Conservation (phyloP, 2,329 filamentous ascomycete genomes). For the Botrytis aclada region DNA sequence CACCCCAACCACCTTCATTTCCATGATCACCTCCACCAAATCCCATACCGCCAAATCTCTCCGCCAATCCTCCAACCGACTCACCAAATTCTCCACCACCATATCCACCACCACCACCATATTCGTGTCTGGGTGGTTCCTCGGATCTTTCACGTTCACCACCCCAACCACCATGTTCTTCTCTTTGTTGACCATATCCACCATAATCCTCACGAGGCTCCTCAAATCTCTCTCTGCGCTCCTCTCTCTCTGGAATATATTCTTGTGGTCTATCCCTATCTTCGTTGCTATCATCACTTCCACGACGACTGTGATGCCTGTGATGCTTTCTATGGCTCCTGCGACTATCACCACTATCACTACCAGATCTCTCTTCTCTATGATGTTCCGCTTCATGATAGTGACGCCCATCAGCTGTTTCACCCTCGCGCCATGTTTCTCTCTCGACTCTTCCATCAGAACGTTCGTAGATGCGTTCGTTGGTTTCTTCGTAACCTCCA, state of each 20-base stretch:
- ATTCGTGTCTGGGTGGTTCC: constrained; percentile 22
- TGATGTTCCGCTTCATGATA: constrained; percentile 24
- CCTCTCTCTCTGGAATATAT: constrained; percentile 20
- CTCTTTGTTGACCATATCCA: constrained; percentile 11
- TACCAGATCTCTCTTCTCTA: constrained; percentile 32
- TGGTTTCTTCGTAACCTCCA: constrained; percentile 57
- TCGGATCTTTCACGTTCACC: constrained; percentile 17
- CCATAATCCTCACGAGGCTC: constrained; percentile 26
- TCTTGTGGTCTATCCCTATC: constrained; percentile 23
- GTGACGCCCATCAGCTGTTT: constrained; percentile 26
- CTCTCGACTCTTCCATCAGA: constrained; percentile 38
- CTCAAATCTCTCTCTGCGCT: constrained; percentile 18
- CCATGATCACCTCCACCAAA: neutral
- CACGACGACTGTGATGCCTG: constrained; percentile 26
- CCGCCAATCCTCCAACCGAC: constrained; percentile 17
- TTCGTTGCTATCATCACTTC: constrained; percentile 24
- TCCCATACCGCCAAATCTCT: constrained; percentile 15
- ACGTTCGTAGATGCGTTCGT: constrained; percentile 50
- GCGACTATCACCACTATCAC: constrained; percentile 34
- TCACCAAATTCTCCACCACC: constrained; percentile 17
- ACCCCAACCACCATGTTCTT: constrained; percentile 24
- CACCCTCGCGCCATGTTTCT: constrained; percentile 28
- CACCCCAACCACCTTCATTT: neutral
- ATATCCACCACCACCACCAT: constrained; percentile 19
- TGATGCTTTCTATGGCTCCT: constrained; percentile 35